Evolutionary conservation across 2,329 filamentous ascomycete genomes (phyloP).

Genomic region (Aschersonia sp.): DNA sequence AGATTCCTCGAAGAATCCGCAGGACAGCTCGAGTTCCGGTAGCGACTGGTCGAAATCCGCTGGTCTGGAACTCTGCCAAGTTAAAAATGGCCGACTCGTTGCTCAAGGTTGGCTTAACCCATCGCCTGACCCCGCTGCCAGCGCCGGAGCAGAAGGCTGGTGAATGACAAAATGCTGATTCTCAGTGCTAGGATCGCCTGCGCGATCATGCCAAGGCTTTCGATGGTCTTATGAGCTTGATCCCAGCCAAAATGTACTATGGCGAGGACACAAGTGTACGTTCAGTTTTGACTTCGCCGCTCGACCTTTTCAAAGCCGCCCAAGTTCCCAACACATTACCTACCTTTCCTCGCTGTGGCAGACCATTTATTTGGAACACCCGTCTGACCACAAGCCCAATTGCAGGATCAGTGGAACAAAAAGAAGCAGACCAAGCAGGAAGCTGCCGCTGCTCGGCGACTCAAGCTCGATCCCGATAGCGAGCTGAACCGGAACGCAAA

Average conservation of each 20-base stretch:
- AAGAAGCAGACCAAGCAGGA: slow-evolving; percentile 94
- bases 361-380: not conserved
- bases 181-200: slow-evolving; percentile 33
- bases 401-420: slow-evolving; percentile 76
- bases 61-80: too few species aligned
- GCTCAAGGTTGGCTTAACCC: slow-evolving; percentile 28
- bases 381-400: not conserved
- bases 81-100: slow-evolving; percentile 26
- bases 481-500: slow-evolving; percentile 68
- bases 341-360: not conserved
- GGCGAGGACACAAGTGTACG: slow-evolving; percentile 71
- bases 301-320: not conserved
- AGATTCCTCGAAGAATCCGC: too few species aligned
- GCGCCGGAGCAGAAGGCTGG: not conserved
- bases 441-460: slow-evolving; percentile 65
- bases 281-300: slow-evolving; percentile 12
- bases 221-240: slow-evolving; percentile 73
- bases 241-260: slow-evolving; percentile 84
- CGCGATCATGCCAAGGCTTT: slow-evolving; percentile 58
- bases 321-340: not conserved
- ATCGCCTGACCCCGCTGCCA: slow-evolving; percentile 13
- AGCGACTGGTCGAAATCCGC: too few species aligned
- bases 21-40: too few species aligned
- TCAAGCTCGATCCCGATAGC: slow-evolving; percentile 83
- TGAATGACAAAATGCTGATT: slow-evolving; percentile 4